A percentile compares a stretch with the other conserved stretches of the same genome.
phyloP scores from a whole-genome alignment of 148 eudicot species.

The Simmondsia chinensis region DNA sequence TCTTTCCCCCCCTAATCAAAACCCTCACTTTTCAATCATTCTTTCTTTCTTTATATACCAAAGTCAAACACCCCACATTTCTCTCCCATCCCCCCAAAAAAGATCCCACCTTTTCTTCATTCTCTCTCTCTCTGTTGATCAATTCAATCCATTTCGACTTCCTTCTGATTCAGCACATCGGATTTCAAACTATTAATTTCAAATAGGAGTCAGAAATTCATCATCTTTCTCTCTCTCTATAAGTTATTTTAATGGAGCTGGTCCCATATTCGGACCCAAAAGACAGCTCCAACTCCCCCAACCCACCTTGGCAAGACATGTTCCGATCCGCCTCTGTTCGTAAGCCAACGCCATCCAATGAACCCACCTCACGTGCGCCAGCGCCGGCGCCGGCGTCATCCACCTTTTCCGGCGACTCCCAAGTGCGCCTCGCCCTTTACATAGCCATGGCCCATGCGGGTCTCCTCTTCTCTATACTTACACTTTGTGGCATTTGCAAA shows the following conservation, averaged over 20 bases:
- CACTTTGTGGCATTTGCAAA: constrained; percentile 48
- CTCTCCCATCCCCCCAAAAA: too few species aligned
- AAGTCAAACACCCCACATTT: too few species aligned
- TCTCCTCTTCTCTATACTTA: constrained; percentile 52
- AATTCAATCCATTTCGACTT: too few species aligned
- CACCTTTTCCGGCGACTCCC: constrained; percentile 49
- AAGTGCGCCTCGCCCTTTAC: constrained; percentile 70
- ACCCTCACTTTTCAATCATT: too few species aligned
- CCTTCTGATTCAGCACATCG: too few species aligned
- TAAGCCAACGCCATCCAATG: constrained; percentile 19
- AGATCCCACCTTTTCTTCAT: too few species aligned
- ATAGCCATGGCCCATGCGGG: constrained; percentile 92
- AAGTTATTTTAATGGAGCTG: constrained; percentile 32
- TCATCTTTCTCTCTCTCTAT: neutral
- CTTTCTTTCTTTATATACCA: too few species aligned
- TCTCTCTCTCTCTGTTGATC: too few species aligned
- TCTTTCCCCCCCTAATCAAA: too few species aligned
- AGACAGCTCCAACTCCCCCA: constrained; percentile 13
- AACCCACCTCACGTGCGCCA: constrained; percentile 14
- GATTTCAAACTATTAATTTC: too few species aligned
- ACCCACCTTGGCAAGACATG: constrained; percentile 68
- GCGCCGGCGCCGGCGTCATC: constrained; percentile 17
- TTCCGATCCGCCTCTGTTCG: constrained; percentile 64
- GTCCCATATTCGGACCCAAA: constrained; percentile 56
- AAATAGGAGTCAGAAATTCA: too few species aligned